Base-by-base conservation (phyloP, 441 rosid species). In the Brassica balearica region DNA sequence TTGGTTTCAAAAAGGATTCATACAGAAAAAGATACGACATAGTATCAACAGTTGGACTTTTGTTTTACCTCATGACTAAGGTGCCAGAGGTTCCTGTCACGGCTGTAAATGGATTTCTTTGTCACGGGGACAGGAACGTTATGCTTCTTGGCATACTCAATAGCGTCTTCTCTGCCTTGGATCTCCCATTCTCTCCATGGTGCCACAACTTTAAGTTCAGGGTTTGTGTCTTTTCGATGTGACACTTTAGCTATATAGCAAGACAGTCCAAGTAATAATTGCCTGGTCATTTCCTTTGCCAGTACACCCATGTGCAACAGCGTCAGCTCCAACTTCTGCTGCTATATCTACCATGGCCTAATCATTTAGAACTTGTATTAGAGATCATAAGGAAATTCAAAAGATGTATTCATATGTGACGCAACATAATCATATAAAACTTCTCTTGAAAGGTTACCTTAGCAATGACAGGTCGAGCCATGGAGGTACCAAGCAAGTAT, bases 101-200 rank as follows among this genome's bases (percentile, higher is more conserved):
- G 84, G 81, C 99, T 93, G 84, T 95, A 95, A 75, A 95, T 92
- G 60, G 99, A 95, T 80, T 95, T 93, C 84, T 95, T 95, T 3
- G 99, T 93, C 68, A 92, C 98, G 14, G 99, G 96, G 41, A 95
- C 97, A 2, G 96, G 97, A 72, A 95, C 88, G 1, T 93, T 87
- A 79, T 95, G 98, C 85, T 95, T 93, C 88, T 88, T 92, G 0
- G 99, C 98, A 84, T 93, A 95, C 76, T 93, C 98, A 53, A 95
- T 92, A 6, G 98, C 98, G 81, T 95, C 98, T 85, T 95, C 98
- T 85, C 98, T 84, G 63, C 99, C 98, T 51, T 72, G 80, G 72
- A 95, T 95, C 79, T 95, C 95, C 98, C 99, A 95, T 81, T 95
- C 99, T 60, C 99, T 89, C 99, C 99, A 93, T 14, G 98, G 97